These are phyloP conservation scores for Adenanthera pavonina DNA, from an alignment of 306 rosid species.

Conservation along the genomic window DNA sequence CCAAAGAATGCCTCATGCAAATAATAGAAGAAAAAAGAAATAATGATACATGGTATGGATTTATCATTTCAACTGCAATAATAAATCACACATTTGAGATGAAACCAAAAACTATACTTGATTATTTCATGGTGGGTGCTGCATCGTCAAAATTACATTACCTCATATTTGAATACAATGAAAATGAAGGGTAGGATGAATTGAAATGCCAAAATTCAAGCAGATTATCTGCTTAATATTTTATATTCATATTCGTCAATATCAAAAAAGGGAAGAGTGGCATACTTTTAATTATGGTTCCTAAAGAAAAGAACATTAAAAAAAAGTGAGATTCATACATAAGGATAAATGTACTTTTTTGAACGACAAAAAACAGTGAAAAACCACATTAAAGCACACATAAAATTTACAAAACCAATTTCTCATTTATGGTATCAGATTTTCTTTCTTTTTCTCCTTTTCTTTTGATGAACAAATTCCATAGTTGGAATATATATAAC, in stretches of 20 bases:
- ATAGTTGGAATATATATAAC: neutral
- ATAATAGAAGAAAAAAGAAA: conserved; percentile 17
- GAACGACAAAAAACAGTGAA: neutral
- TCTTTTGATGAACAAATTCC: conserved; percentile 21
- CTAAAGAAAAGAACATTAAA: conserved; percentile 1
- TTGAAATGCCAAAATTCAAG: conserved; percentile 13
- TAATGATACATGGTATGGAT: neutral
- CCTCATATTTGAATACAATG: conserved; percentile 20
- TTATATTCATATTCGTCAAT: conserved; percentile 6
- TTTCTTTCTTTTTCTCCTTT: neutral
- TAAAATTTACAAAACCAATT: conserved; percentile 15
- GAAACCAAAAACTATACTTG: neutral
- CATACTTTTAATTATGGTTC: neutral
- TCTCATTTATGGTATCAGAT: neutral
- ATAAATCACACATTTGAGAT: neutral
- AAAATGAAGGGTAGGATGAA: neutral
- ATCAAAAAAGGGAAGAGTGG: neutral
- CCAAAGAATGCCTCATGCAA: conserved; percentile 13
- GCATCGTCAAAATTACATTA: neutral
- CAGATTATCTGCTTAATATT: conserved; percentile 15
- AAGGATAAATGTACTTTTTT: neutral
- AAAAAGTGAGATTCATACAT: neutral
- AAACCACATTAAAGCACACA: conserved; percentile 8
- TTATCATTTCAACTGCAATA: conserved; percentile 22
- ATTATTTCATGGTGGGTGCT: neutral